Percentiles rank a stretch among this genome's conserved stretches.
These are phyloP conservation scores for Wallacemonas sp. DNA, from an alignment of 208 protist genomes.

Conservation along the genomic window DNA sequence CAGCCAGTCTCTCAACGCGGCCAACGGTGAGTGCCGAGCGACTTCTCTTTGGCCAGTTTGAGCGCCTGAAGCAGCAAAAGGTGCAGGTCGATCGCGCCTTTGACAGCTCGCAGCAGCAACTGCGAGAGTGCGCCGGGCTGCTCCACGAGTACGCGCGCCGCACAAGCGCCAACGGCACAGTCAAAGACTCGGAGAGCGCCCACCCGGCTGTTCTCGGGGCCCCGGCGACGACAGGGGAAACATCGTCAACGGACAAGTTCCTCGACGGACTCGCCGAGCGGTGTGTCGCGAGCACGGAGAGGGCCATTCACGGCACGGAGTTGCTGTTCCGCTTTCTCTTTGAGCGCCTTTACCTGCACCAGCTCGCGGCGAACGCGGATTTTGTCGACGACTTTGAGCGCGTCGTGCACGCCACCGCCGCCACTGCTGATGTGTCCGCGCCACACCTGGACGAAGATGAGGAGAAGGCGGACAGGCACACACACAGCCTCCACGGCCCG, in stretches of 20 bases:
- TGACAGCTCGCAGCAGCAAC: neutral
- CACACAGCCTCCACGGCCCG: no score
- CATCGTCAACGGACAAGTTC: no score
- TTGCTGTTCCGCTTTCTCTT: conserved; percentile 20
- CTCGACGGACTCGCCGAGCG: neutral
- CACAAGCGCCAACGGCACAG: neutral
- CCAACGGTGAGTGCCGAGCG: neutral
- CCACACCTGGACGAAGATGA: no score
- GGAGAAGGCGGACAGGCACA: no score
- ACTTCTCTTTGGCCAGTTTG: neutral
- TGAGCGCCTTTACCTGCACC: conserved; percentile 18
- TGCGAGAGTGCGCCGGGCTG: neutral
- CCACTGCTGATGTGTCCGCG: no score
- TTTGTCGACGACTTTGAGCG: conserved; percentile 14
- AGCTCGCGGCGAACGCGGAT: conserved; percentile 15
- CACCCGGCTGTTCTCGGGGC: neutral
- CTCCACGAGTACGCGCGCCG: neutral
- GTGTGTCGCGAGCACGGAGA: neutral
- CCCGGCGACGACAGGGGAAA: no score
- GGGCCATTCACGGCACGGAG: neutral
- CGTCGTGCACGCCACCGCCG: neutral
- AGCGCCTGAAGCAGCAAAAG: conserved; percentile 8
- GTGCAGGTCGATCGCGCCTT: conserved; percentile 11
- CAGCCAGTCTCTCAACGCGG: neutral
- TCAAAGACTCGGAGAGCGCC: neutral